Evolutionary conservation across 208 protist species (phyloP), one percentile per base, ranked within the genome.

Genomic region (Sergeia podlipaevii): DNA sequence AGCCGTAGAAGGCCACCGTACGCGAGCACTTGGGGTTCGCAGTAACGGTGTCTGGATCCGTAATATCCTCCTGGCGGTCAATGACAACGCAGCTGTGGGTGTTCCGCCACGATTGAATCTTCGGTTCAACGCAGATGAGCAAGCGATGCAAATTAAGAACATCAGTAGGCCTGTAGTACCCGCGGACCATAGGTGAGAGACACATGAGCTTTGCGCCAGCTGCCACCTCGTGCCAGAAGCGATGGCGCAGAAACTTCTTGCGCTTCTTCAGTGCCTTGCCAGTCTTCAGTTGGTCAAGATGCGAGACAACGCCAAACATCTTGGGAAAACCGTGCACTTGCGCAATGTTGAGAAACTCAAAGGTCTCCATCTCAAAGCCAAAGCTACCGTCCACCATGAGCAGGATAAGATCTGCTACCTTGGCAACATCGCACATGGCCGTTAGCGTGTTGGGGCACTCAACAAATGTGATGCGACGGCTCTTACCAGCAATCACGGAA

Each of bases 321-420:
- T 92, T 92, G 4, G 98, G 97, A 51, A 99, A 99, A 30, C 99
- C 99, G 68, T 99, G 98, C 32, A 97, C 88, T 65, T 99, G 94
- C 13, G 98, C 74, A 20, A 99, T 97, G 70, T 99, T 99, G 23
- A 99, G 72, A 67, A 99, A 99, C 86, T 99, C 98, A 71, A 99
- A 99, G 7, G 97, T 99, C 71, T 99, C 98, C 98, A 99, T 99
- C 91, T 99, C 98, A 54, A 99, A 99, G 27, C 98, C 98, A 71
- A 91, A 99, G 51, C 70, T 88, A 18, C 95, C 98, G 64, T 99
- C 98, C 18, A 99, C 92, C 60, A 99, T 80, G 1, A 99, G 65
- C 11, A 99, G 75, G 2, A 99, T 88, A 2, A 99, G 66, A 74
- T 99, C 98, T 3, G 96, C 97, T 3, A 98, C 84, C 73, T 99